phyloP scores from a whole-genome alignment of 306 rosid genomes.

The Vigna reflexopilosa region DNA sequence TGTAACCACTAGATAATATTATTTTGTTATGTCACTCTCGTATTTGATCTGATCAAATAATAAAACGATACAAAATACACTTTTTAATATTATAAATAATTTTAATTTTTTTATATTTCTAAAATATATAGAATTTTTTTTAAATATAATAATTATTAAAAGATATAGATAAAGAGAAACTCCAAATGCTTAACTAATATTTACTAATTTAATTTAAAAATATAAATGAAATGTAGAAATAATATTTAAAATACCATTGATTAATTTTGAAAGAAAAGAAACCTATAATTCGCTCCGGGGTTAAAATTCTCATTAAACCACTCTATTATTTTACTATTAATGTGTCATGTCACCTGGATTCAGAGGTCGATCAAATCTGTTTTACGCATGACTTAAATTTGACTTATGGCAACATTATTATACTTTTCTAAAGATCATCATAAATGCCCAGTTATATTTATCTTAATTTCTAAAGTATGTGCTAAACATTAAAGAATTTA shows the following conservation, averaged over 20 bases:
- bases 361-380: background rate
- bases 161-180: too few relatives aligned
- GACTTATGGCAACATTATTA: background rate
- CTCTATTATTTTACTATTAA: background rate
- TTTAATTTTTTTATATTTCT: too few relatives aligned
- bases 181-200: background rate
- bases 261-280: background rate
- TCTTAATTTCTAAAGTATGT: background rate
- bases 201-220: background rate
- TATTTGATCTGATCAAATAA: too few relatives aligned
- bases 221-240: too few relatives aligned
- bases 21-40: background rate
- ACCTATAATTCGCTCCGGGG: background rate
- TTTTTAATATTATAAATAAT: too few relatives aligned
- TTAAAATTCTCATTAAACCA: background rate
- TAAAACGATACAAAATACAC: too few relatives aligned
- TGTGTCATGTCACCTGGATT: background rate
- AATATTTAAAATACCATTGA: background rate
- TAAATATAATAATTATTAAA: too few relatives aligned
- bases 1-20: background rate
- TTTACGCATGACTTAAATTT: background rate
- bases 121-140: too few relatives aligned
- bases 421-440: background rate
- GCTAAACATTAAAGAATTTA: background rate
- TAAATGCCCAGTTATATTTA: background rate